These are phyloP conservation scores for Pythium insidiosum DNA, from an alignment of 352 stramenopile species.

Conservation along the genomic window DNA sequence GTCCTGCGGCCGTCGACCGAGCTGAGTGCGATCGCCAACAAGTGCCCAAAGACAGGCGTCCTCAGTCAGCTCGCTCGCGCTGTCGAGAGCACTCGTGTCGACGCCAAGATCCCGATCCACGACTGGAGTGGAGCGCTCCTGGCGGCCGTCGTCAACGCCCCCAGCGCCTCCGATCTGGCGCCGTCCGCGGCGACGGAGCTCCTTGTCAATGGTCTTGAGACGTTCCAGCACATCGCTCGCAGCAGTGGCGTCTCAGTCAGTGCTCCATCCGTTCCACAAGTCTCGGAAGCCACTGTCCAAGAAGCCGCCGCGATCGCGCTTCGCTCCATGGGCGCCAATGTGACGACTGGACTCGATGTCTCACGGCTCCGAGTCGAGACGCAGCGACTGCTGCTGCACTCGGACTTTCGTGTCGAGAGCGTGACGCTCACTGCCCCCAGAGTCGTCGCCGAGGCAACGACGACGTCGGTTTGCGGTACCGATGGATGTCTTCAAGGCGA, in stretches of 20 bases:
- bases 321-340: neutral
- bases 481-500: too few relatives aligned
- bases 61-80: too few relatives aligned
- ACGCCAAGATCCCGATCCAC: neutral
- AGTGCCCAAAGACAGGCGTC: too few relatives aligned
- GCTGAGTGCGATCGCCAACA: too few relatives aligned
- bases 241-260: neutral
- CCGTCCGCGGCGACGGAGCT: neutral
- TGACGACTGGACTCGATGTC: too few relatives aligned
- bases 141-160: neutral
- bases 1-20: too few relatives aligned
- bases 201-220: slow-evolving; percentile 1
- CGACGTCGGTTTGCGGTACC: neutral
- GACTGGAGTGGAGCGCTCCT: slow-evolving; percentile 6
- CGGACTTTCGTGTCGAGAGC: neutral
- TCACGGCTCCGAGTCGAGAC: too few relatives aligned
- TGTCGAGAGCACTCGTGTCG: slow-evolving; percentile 1
- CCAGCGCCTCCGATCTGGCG: neutral
- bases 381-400: neutral
- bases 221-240: neutral
- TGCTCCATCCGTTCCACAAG: too few relatives aligned
- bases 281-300: too few relatives aligned
- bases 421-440: neutral
- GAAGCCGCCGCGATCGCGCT: neutral
- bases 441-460: neutral